These are phyloP conservation scores for Huiozyma sinensis DNA, from an alignment of 805 yeast species.

Conservation along the genomic window DNA sequence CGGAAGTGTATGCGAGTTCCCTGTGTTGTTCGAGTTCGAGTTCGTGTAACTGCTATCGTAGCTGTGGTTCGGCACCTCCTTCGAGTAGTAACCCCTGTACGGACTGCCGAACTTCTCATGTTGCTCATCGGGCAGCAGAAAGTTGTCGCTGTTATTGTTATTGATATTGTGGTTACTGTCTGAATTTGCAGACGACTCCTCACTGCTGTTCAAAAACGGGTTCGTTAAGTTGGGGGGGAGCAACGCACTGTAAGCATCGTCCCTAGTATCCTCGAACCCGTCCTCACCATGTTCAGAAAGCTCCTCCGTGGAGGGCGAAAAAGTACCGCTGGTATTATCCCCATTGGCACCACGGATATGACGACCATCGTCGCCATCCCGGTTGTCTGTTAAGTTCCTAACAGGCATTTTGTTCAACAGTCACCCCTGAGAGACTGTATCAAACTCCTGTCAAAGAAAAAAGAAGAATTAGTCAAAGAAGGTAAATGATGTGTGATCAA, in stretches of 20 bases:
- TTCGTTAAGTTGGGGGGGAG: neutral
- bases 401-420: slow-evolving; percentile 1
- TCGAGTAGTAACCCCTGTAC: slow-evolving; percentile 26
- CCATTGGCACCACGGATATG: neutral
- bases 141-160: neutral
- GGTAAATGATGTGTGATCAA: too few species aligned
- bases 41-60: slow-evolving; percentile 1
- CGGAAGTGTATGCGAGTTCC: slow-evolving; percentile 4
- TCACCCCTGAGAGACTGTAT: too few species aligned
- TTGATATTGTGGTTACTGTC: neutral
- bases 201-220: neutral
- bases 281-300: too few species aligned
- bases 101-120: slow-evolving; percentile 1
- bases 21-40: slow-evolving; percentile 1
- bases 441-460: too few species aligned
- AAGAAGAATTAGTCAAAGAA: too few species aligned
- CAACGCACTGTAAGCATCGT: neutral
- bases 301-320: neutral
- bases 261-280: too few species aligned
- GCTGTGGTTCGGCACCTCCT: slow-evolving; percentile 5
- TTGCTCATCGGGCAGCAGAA: neutral
- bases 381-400: slow-evolving; percentile 6
- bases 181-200: neutral
- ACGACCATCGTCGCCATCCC: neutral
- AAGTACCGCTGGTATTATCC: neutral